phyloP scores from a whole-genome alignment of 495 filamentous ascomycete species.

The Hypomontagnella submonticulosa region DNA sequence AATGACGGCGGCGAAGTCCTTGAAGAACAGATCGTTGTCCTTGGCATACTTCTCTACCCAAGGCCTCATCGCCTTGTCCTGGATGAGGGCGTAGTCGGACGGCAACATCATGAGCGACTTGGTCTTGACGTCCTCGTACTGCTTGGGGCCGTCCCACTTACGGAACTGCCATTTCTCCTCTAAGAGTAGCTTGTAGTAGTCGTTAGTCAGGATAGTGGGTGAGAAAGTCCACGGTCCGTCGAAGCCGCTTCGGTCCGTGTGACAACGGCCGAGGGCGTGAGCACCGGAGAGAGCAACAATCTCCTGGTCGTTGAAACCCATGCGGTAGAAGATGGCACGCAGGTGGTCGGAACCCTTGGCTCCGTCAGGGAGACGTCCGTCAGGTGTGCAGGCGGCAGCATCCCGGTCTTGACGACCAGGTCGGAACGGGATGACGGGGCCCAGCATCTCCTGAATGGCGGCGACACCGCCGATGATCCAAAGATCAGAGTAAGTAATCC shows the following conservation, averaged over 20 bases:
- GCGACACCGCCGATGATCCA: conserved; percentile 91
- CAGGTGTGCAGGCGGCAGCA: conserved; percentile 87
- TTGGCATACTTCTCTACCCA: conserved; percentile 92
- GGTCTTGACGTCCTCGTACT: conserved; percentile 85
- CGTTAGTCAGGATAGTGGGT: conserved; percentile 93
- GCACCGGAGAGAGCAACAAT: conserved; percentile 92
- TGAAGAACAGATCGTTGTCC: conserved; percentile 92
- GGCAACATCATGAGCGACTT: conserved; percentile 98
- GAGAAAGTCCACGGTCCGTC: conserved; percentile 97
- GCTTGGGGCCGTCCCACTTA: conserved; percentile 91
- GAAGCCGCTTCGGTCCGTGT: conserved; percentile 88
- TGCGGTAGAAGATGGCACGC: conserved; percentile 92
- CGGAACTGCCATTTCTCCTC: conserved; percentile 91
- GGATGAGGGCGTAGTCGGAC: conserved; percentile 85
- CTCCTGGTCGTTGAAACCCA: conserved; percentile 98
- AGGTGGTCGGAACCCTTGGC: conserved; percentile 83
- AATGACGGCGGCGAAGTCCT: conserved; percentile 84
- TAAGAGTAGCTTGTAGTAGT: conserved; percentile 87
- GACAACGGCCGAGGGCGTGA: conserved; percentile 93
- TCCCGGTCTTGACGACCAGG: conserved; percentile 88
- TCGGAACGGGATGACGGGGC: conserved; percentile 87
- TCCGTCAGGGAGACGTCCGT: conserved; percentile 94
- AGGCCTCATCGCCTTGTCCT: conserved; percentile 87
- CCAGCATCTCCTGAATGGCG: conserved; percentile 95
- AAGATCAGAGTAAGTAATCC: conserved; percentile 95